Percentiles rank a stretch among this genome's conserved stretches.
phyloP scores from a whole-genome alignment of 2,329 filamentous ascomycete species.

The Hypoxylon sp. region DNA sequence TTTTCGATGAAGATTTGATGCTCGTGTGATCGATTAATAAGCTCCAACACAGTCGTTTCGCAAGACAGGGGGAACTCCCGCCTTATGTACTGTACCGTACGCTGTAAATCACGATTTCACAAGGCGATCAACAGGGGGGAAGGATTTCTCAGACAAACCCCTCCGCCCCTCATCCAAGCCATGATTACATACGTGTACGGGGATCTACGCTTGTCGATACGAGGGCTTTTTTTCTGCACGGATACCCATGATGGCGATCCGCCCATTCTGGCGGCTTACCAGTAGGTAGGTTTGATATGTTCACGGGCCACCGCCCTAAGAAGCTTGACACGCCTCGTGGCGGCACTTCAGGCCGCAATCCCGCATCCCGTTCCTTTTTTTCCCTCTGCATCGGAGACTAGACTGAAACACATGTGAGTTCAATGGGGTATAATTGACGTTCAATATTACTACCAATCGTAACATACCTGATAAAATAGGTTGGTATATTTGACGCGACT shows the following conservation, averaged over 20 bases:
- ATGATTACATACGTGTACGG: constrained; percentile 31
- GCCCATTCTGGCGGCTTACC: constrained; percentile 17
- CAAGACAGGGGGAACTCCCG: constrained; percentile 34
- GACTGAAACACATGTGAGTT: constrained; percentile 33
- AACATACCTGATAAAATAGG: constrained; percentile 3
- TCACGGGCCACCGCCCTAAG: constrained; percentile 38
- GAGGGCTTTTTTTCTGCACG: constrained; percentile 27
- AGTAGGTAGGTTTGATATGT: constrained; percentile 18
- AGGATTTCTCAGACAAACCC: constrained; percentile 38
- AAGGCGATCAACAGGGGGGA: constrained; percentile 42
- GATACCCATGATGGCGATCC: constrained; percentile 43
- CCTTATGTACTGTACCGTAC: constrained; percentile 37
- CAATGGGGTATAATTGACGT: constrained; percentile 32
- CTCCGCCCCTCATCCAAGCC: constrained; percentile 24
- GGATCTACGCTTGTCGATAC: constrained; percentile 42
- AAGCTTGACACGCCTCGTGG: constrained; percentile 26
- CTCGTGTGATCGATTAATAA: constrained; percentile 27
- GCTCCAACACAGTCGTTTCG: constrained; percentile 19
- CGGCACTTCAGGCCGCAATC: constrained; percentile 47
- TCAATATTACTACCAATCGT: constrained; percentile 24
- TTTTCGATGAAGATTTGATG: constrained; percentile 27
- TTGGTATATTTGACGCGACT: constrained; percentile 27
- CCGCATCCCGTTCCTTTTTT: constrained; percentile 40
- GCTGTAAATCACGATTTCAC: constrained; percentile 41
- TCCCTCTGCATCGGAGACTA: constrained; percentile 34